Evolutionary conservation across 2,329 filamentous ascomycete genomes (phyloP).

Genomic region (Neopestalotiopsis rosae): DNA sequence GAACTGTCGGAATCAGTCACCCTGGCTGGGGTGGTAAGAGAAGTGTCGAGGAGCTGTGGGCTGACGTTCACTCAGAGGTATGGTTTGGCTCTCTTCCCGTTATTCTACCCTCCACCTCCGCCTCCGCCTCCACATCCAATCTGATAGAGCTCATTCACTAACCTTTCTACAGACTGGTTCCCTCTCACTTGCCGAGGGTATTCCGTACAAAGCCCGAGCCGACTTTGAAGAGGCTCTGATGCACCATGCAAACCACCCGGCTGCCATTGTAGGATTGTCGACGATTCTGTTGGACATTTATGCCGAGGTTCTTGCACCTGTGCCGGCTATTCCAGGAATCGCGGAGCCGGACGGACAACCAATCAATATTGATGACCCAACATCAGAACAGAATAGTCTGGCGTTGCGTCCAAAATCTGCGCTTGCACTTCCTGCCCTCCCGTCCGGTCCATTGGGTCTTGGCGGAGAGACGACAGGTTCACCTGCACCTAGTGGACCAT

Average conservation of each 20-base stretch:
- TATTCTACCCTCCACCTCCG: background rate
- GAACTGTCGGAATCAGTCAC: slow-evolving; percentile 64
- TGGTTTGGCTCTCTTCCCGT: slow-evolving; percentile 36
- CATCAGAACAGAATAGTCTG: slow-evolving; percentile 14
- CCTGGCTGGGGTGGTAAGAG: slow-evolving; percentile 80
- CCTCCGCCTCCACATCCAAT: background rate
- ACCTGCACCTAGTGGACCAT: slow-evolving; percentile 20
- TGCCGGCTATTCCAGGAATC: slow-evolving; percentile 56
- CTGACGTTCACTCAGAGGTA: slow-evolving; percentile 83
- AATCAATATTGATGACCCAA: slow-evolving; percentile 19
- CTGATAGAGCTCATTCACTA: slow-evolving; percentile 28
- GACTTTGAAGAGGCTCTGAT: slow-evolving; percentile 84
- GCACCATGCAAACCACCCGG: slow-evolving; percentile 79
- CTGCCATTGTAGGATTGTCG: slow-evolving; percentile 81
- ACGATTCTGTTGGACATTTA: slow-evolving; percentile 89
- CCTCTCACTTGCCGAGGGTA: slow-evolving; percentile 65
- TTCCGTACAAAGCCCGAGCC: slow-evolving; percentile 71
- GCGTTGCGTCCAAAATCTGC: slow-evolving; percentile 14
- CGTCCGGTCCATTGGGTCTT: slow-evolving; percentile 54
- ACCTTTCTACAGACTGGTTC: slow-evolving; percentile 63
- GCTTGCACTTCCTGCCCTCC: slow-evolving; percentile 35
- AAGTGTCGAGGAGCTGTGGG: slow-evolving; percentile 84
- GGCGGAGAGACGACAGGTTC: slow-evolving; percentile 29
- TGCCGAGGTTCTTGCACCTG: slow-evolving; percentile 68
- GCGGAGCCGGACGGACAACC: slow-evolving; percentile 37